Evolutionary conservation across 768 basidiomycete genomes (phyloP), one percentile per base, ranked within the genome.

Genomic region (Mycena vitilis): DNA sequence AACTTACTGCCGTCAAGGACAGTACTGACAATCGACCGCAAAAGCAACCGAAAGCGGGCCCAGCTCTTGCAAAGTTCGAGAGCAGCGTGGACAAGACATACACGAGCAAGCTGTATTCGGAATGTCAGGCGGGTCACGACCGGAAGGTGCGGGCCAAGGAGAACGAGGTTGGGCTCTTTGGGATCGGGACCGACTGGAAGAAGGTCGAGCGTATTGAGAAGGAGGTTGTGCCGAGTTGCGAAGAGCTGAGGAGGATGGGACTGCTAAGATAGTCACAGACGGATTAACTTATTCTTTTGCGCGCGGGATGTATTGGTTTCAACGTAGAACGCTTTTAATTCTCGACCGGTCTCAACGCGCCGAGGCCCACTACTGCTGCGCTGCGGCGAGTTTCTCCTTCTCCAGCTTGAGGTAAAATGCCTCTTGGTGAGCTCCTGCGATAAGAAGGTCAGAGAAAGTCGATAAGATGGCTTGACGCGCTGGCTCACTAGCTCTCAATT

Each of bases 111-210:
- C 80, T 95, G 64, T 92, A 90, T 71, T 76, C 83, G 38, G 84
- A 89, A 73, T 99, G 97, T 78, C 89, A 91, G 72, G 83, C 84
- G 8, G 91, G 89, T 49, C 66, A 88, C 56, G 90, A 95, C 72
- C 77, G 82, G 65, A 91, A 90, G 76, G 86, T 92, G 74, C 89
- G 90, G 68, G 80, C 84, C 68, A 91, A 91, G 75, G 91, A 96
- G 60, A 84, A 87, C 11, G 91, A 95, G 73, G 79, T 93, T 45
- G 97, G 97, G 6, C 78, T 98, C 69, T 96, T 98, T 77, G 97
- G 96, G 7, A 82, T 98, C 61, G 94, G 95, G 37, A 93, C 95
- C 13, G 93, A 99, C 76, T 95, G 94, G 93, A 91, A 95, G 38
- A 94, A 94, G 80, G 92, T 99, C 66, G 83, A 85, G 77, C 78